These are phyloP conservation scores for Boehmeria nivea DNA, from an alignment of 306 rosid species.

Conservation along the genomic window DNA sequence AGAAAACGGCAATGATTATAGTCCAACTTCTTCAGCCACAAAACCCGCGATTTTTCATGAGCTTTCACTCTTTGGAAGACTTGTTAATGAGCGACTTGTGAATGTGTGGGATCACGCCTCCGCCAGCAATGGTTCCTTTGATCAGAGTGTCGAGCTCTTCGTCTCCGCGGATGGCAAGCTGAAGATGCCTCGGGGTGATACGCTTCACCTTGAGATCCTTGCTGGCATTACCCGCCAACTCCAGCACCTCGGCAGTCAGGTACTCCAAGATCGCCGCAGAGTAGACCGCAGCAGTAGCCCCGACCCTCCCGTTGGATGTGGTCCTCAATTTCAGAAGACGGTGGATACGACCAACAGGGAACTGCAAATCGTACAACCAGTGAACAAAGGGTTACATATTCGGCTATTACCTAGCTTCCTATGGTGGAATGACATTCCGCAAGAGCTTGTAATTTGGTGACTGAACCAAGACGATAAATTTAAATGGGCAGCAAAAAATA, in stretches of 20 bases:
- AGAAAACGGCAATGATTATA: constrained; percentile 20
- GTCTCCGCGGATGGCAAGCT: constrained; percentile 74
- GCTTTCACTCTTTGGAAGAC: constrained; percentile 59
- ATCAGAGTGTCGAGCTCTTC: constrained; percentile 70
- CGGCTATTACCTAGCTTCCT: too few species aligned
- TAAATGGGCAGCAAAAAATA: too few species aligned
- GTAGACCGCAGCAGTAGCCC: constrained; percentile 77
- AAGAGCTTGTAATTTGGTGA: too few species aligned
- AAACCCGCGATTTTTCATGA: neutral
- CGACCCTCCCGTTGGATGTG: constrained; percentile 66
- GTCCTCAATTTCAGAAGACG: constrained; percentile 59
- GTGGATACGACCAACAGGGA: constrained; percentile 74
- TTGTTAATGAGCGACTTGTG: constrained; percentile 77
- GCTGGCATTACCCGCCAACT: constrained; percentile 74
- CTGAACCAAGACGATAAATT: too few species aligned
- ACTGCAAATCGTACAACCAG: constrained; percentile 55
- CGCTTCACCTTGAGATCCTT: constrained; percentile 74
- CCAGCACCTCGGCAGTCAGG: constrained; percentile 72
- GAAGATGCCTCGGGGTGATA: constrained; percentile 71
- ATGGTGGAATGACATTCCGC: too few species aligned
- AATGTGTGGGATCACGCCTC: constrained; percentile 72
- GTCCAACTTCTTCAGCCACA: constrained; percentile 10
- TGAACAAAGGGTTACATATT: too few species aligned
- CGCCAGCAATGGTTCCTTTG: constrained; percentile 73
- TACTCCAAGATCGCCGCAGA: constrained; percentile 75